These are phyloP conservation scores for Corchorus capsularis DNA, from an alignment of 345 rosid species.

Conservation along the genomic window DNA sequence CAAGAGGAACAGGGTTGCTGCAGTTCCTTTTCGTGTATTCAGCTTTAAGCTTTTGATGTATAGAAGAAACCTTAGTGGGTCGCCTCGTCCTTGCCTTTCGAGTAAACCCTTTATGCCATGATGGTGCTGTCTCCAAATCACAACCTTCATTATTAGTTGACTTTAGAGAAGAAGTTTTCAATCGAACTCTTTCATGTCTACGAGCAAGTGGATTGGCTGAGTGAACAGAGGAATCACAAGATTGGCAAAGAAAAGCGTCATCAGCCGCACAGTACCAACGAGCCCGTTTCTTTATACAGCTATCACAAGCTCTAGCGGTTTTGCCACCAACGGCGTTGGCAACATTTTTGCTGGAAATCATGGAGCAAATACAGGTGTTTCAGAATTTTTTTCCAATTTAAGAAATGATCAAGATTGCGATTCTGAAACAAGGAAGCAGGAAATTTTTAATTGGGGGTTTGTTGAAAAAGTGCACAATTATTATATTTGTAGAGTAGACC, in stretches of 20 bases:
- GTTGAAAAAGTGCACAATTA: conserved; percentile 11
- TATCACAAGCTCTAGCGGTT: conserved; percentile 88
- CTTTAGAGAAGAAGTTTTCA: conserved; percentile 59
- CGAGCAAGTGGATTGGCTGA: conserved; percentile 88
- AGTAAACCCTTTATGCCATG: conserved; percentile 85
- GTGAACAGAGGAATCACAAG: conserved; percentile 80
- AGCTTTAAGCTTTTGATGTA: background rate
- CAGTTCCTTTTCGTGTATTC: conserved; percentile 17
- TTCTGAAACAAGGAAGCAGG: background rate
- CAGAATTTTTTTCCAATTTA: background rate
- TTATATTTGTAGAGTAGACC: background rate
- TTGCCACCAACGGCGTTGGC: conserved; percentile 77
- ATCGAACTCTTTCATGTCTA: conserved; percentile 77
- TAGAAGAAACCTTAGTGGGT: conserved; percentile 31
- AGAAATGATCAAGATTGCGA: background rate
- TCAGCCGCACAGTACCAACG: conserved; percentile 96
- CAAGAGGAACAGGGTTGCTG: conserved; percentile 41
- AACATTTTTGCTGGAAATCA: conserved; percentile 48
- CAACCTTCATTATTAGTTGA: conserved; percentile 14
- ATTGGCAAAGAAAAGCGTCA: conserved; percentile 95
- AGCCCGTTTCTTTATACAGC: conserved; percentile 73
- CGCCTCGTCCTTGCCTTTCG: conserved; percentile 87
- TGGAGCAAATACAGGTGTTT: background rate
- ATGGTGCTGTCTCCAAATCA: conserved; percentile 24
- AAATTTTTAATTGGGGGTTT: background rate